Base-by-base conservation (phyloP, 1,284 basidiomycete species). In the Ceratorhiza oryzae-sativae region DNA sequence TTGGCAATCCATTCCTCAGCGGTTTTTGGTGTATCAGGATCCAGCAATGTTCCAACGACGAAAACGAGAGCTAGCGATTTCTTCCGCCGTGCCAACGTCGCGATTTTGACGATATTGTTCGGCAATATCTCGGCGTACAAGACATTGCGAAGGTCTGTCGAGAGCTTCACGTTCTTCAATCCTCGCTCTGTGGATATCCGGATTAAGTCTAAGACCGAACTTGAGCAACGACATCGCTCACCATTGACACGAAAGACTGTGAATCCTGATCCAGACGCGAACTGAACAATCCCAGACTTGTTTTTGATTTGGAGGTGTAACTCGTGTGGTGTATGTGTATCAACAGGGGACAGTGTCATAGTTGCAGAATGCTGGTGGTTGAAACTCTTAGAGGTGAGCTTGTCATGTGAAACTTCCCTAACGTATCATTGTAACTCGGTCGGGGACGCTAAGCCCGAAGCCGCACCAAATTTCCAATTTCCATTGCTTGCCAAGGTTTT, bases 1-100 rank as follows among this genome's bases (percentile, higher is more conserved):
- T 80, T 79, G 55, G 83, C 81, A 8, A 85, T 83, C 88, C 91
- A 94, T 73, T 83, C 80, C 56, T 82, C 77, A 1, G 86, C 86
- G 5, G 51, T 68, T 34, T 68, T 34, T 34, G 79, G 78, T 36
- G 76, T 75, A 27, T 78, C 77, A 72, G 84, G 78, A 23, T 59
- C 72, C 10, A 42, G 53, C 36, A 75, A 8, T 25, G 32, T 51
- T 6, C 74, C 74, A 15, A 51, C 58, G 1, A 74, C 46, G 20
- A 70, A 51, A 1, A 75, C 74, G 5, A 75, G 65, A 30, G 32
- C 42, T n/a, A 72, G 63, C 25, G 49, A 23, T 32, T 71, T 55
- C 36, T 59, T 68, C 30, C 68, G 65, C 32, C 45, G 63, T 12
- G 74, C 74, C 27, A 75, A 25, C 10, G 73, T 73, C 3, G 71